Percentiles rank a stretch among this genome's conserved stretches.
phyloP scores from a whole-genome alignment of 371 early-diverging fungal species.

The Rhizopus arrhizus region DNA sequence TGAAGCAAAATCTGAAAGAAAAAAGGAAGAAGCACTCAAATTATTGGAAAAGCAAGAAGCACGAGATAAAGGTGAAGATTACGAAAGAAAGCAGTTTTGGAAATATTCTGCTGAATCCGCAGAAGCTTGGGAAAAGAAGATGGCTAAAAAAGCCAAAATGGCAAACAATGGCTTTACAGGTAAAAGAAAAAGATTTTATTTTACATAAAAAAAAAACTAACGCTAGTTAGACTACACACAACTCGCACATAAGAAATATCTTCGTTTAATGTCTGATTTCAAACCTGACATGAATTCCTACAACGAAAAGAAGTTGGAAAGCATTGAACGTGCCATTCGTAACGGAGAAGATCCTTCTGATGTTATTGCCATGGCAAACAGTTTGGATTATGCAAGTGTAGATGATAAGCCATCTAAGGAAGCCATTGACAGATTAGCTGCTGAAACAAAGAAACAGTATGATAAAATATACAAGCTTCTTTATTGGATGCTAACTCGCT shows the following conservation, averaged over 20 bases:
- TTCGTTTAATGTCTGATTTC: conserved; percentile 71
- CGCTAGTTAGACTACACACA: conserved; percentile 72
- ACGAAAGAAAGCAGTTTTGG: conserved; percentile 80
- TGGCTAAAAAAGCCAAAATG: conserved; percentile 64
- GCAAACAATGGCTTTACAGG: conserved; percentile 84
- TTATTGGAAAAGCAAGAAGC: conserved; percentile 62
- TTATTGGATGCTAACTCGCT: conserved; percentile 16
- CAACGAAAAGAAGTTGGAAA: conserved; percentile 62
- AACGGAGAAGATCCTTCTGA: conserved; percentile 51
- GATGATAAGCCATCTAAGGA: conserved; percentile 64
- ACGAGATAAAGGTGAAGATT: conserved; percentile 77
- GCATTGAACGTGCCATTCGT: conserved; percentile 41
- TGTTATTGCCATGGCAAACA: conserved; percentile 70
- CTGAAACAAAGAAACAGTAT: conserved; percentile 79
- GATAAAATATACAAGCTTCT: conserved; percentile 13
- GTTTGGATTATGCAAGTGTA: conserved; percentile 65
- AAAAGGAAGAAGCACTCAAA: conserved; percentile 75
- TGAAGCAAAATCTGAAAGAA: conserved; percentile 66
- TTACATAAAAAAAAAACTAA: background rate
- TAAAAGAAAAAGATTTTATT: conserved; percentile 22
- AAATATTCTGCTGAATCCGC: conserved; percentile 86
- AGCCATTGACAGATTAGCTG: conserved; percentile 75
- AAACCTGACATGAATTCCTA: conserved; percentile 85
- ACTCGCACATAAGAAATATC: conserved; percentile 86
- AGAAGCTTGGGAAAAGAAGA: conserved; percentile 84